Conservation (phyloP, 257 asterid species). For the Anisodus tanguticus region DNA sequence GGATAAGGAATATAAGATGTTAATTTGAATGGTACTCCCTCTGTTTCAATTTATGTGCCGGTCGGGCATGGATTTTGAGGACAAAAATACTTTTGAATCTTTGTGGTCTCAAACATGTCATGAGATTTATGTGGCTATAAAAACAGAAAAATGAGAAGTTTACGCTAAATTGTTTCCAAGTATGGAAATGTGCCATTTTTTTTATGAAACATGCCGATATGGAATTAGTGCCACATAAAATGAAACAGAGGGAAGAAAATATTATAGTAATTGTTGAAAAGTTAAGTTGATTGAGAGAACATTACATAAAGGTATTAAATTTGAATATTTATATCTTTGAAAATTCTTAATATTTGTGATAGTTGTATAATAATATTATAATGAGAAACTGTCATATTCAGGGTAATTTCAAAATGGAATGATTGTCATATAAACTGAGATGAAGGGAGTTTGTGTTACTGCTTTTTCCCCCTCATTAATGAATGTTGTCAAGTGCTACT, state of each 20-base stretch:
- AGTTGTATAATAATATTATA: neutral
- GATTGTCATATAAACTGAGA: neutral
- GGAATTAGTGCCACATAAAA: neutral
- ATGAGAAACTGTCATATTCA: neutral
- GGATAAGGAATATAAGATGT: neutral
- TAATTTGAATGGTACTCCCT: neutral
- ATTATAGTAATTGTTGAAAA: neutral
- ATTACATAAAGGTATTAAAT: neutral
- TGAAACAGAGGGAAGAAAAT: slow-evolving; percentile 15
- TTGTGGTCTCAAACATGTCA: neutral
- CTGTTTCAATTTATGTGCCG: neutral
- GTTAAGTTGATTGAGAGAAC: slow-evolving; percentile 5
- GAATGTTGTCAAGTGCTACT: slow-evolving; percentile 21
- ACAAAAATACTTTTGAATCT: neutral
- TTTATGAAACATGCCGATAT: neutral
- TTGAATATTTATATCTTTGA: slow-evolving; percentile 1
- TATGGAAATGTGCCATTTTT: neutral
- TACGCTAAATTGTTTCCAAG: neutral
- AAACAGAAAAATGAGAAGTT: neutral
- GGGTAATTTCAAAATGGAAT: neutral
- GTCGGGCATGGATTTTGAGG: neutral
- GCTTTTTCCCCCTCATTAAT: neutral
- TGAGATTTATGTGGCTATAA: neutral
- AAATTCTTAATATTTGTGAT: slow-evolving; percentile 23
- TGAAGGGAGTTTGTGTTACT: neutral